phyloP scores from a whole-genome alignment of 2,329 filamentous ascomycete genomes.

The Neopestalotiopsis sp. region DNA sequence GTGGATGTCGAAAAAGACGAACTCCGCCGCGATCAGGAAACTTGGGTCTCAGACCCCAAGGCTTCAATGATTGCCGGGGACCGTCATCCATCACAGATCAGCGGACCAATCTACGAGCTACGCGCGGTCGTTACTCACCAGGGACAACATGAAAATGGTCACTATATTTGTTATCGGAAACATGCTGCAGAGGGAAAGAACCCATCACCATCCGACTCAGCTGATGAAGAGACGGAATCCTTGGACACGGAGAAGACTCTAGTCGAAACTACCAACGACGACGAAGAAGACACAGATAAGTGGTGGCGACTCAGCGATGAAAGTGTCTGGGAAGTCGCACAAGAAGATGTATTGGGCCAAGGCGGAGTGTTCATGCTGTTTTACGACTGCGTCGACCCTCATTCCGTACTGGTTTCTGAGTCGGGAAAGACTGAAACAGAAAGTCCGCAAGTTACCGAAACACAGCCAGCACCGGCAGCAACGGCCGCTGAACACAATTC shows the following conservation, averaged over 20 bases:
- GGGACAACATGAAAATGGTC: conserved; percentile 90
- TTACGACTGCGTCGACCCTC: conserved; percentile 76
- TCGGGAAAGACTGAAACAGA: background rate
- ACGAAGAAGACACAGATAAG: conserved; percentile 38
- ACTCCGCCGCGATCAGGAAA: conserved; percentile 52
- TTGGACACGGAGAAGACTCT: conserved; percentile 24
- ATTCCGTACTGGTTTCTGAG: conserved; percentile 43
- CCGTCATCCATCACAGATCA: conserved; percentile 52
- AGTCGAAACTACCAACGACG: conserved; percentile 22
- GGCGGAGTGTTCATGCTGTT: conserved; percentile 96
- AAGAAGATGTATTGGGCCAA: conserved; percentile 75
- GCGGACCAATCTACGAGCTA: conserved; percentile 73
- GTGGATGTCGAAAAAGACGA: conserved; percentile 33
- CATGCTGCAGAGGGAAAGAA: conserved; percentile 48
- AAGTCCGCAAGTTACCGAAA: background rate
- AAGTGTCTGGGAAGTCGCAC: conserved; percentile 74
- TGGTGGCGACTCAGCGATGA: conserved; percentile 97
- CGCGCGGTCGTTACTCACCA: conserved; percentile 87
- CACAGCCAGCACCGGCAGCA: background rate
- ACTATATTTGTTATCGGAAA: conserved; percentile 90
- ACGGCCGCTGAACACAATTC: no score
- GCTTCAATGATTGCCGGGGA: conserved; percentile 75
- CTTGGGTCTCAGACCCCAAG: conserved; percentile 72
- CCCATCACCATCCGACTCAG: conserved; percentile 1
- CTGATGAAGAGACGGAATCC: conserved; percentile 23